Base-by-base conservation (phyloP, 2,329 filamentous ascomycete genomes). In the Stagonosporopsis tanaceti region DNA sequence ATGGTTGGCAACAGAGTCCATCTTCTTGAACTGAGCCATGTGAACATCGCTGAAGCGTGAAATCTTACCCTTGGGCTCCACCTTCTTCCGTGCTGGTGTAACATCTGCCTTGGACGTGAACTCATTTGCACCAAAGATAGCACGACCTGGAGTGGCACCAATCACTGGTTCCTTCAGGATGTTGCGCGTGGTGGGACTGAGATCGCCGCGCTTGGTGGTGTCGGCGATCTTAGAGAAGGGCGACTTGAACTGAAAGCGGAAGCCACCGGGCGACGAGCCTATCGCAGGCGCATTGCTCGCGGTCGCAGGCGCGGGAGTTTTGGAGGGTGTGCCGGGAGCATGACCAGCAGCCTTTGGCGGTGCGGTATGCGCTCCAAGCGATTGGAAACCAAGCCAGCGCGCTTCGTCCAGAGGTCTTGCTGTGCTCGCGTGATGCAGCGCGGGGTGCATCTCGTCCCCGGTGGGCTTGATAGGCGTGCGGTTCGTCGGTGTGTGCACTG, bases 1-100 rank as follows among this genome's bases (percentile, higher is more conserved):
- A 73, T 97, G 93, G 61, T 89, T 89, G 40, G 87, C 91, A 71
- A 98, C 97, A 2, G 93, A 97, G 74, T 97, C 93, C 94, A 98
- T 97, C 82, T 96, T 98, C 78, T 92, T 92, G 80, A 98, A 97
- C 70, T 94, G 86, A 47, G 89, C 87, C 85, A 91, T 90, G 74
- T 98, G 94, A 35, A 86, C 88, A 61, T 92, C 89, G 73, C 92
- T 97, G 78, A 89, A 98, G 42, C 94, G 89, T 46, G 88, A 81
- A 47, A 87, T 84, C 74, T 89, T 93, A 65, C 91, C 88, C 78
- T 89, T 96, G 12, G 93, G 87, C 64, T 87, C 87, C 6, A 90
- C 93, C 70, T 96, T 90, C 76, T 88, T 92, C 64, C 94, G 89
- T 9, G 79, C 79, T 35, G 79, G 69, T 1, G 71, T 68, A 28